phyloP scores from a whole-genome alignment of 805 yeast genomes.

The Cyberlindnera petersonii region DNA sequence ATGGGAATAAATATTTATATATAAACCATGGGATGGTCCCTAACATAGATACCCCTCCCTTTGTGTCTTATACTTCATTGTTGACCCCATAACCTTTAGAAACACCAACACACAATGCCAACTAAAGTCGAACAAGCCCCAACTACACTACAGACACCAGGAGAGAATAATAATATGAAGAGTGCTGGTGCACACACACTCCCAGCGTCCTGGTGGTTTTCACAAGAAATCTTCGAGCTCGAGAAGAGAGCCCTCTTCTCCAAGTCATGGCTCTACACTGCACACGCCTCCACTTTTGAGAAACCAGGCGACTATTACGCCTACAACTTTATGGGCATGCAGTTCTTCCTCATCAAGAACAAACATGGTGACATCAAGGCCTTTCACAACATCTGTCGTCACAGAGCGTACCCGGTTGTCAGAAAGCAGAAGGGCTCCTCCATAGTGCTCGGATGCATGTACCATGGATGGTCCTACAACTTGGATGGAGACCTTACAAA shows the following conservation, averaged over 20 bases:
- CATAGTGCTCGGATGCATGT: slow-evolving; percentile 52
- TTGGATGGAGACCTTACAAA: slow-evolving; percentile 56
- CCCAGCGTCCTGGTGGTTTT: slow-evolving; percentile 67
- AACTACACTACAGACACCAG: slow-evolving; percentile 27
- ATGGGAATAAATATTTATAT: too few relatives aligned
- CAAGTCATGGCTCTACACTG: slow-evolving; percentile 53
- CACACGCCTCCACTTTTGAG: slow-evolving; percentile 48
- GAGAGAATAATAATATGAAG: slow-evolving; percentile 12
- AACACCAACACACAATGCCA: slow-evolving; percentile 24
- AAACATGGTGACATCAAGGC: slow-evolving; percentile 52
- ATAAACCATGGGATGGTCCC: too few relatives aligned
- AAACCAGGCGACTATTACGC: slow-evolving; percentile 57
- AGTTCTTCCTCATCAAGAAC: slow-evolving; percentile 52
- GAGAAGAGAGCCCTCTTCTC: slow-evolving; percentile 56
- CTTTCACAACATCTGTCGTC: slow-evolving; percentile 63
- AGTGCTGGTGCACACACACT: slow-evolving; percentile 46
- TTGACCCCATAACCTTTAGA: too few relatives aligned
- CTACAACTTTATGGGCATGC: slow-evolving; percentile 48
- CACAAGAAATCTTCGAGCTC: slow-evolving; percentile 52
- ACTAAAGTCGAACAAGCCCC: slow-evolving; percentile 26
- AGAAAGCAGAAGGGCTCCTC: slow-evolving; percentile 58
- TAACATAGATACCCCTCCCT: too few relatives aligned
- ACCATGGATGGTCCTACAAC: slow-evolving; percentile 65
- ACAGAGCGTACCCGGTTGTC: slow-evolving; percentile 60
- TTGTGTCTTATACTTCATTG: too few relatives aligned